phyloP scores from a whole-genome alignment of 306 rosid genomes.

The Castanea crenata region DNA sequence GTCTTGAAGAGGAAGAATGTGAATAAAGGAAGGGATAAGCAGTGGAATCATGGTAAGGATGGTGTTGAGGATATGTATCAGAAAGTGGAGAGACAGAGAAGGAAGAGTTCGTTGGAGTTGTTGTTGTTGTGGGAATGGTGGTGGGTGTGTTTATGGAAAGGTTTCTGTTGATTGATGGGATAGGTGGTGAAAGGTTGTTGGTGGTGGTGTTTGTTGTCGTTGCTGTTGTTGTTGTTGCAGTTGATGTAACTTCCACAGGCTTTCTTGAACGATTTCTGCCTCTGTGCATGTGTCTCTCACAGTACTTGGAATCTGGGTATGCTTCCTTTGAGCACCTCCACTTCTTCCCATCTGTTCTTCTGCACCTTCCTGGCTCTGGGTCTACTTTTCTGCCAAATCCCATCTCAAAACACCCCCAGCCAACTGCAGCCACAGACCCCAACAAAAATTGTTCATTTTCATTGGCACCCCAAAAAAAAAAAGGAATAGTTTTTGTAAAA shows the following conservation, averaged over 20 bases:
- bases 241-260: slow-evolving; percentile 96
- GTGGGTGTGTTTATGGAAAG: slow-evolving; percentile 34
- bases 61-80: slow-evolving; percentile 39
- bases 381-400: slow-evolving; percentile 92
- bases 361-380: slow-evolving; percentile 99
- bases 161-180: slow-evolving; percentile 40
- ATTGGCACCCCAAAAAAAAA: slow-evolving; percentile 14
- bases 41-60: slow-evolving; percentile 46
- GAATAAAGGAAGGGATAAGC: slow-evolving; percentile 51
- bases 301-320: slow-evolving; percentile 97
- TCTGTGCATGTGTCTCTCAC: slow-evolving; percentile 98
- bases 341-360: slow-evolving; percentile 99
- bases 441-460: slow-evolving; percentile 20
- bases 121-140: background rate
- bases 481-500: background rate
- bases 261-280: slow-evolving; percentile 99
- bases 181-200: slow-evolving; percentile 37
- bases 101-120: slow-evolving; percentile 34
- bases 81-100: slow-evolving; percentile 48
- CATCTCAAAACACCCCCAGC: slow-evolving; percentile 96
- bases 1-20: slow-evolving; percentile 54
- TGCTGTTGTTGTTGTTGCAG: slow-evolving; percentile 23
- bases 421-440: slow-evolving; percentile 56
- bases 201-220: slow-evolving; percentile 12
- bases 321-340: slow-evolving; percentile 99